These are phyloP conservation scores for Coleophoma crateriformis DNA, from an alignment of 2,329 filamentous ascomycete species.

Conservation along the genomic window DNA sequence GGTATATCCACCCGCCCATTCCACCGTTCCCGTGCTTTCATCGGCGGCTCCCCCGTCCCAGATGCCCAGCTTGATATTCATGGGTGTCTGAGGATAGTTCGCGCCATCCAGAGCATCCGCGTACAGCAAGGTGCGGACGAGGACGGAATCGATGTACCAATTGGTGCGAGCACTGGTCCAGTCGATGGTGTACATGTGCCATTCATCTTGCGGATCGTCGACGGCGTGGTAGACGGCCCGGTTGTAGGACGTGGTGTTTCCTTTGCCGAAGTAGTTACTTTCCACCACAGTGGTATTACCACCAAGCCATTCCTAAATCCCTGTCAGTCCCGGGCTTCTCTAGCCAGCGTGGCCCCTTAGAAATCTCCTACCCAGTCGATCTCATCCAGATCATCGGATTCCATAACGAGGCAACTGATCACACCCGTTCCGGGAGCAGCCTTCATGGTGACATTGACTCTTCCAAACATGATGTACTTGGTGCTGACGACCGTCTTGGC, in stretches of 20 bases:
- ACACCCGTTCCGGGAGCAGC: conserved; percentile 70
- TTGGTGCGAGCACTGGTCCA: conserved; percentile 65
- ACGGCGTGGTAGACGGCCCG: conserved; percentile 60
- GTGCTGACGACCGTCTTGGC: conserved; percentile 73
- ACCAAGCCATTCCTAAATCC: conserved; percentile 59
- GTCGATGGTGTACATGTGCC: conserved; percentile 65
- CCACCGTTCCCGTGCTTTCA: conserved; percentile 49
- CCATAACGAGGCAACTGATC: conserved; percentile 75
- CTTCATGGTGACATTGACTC: conserved; percentile 73
- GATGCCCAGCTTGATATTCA: conserved; percentile 64
- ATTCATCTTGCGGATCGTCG: conserved; percentile 47
- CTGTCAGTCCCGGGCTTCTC: background rate
- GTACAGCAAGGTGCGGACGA: conserved; percentile 58
- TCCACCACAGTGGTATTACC: conserved; percentile 56
- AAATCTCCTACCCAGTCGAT: conserved; percentile 58
- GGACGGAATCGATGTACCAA: conserved; percentile 64
- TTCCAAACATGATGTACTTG: conserved; percentile 84
- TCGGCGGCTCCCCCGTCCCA: conserved; percentile 57
- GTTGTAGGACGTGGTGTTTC: conserved; percentile 63
- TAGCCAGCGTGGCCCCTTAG: background rate
- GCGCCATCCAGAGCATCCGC: conserved; percentile 54
- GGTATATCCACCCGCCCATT: conserved; percentile 67
- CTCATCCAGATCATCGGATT: conserved; percentile 81
- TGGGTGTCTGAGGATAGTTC: conserved; percentile 72
- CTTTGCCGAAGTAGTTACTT: conserved; percentile 76